These are phyloP conservation scores for Flaveria floridana DNA, from an alignment of 140 eudicot species.

Conservation along the genomic window DNA sequence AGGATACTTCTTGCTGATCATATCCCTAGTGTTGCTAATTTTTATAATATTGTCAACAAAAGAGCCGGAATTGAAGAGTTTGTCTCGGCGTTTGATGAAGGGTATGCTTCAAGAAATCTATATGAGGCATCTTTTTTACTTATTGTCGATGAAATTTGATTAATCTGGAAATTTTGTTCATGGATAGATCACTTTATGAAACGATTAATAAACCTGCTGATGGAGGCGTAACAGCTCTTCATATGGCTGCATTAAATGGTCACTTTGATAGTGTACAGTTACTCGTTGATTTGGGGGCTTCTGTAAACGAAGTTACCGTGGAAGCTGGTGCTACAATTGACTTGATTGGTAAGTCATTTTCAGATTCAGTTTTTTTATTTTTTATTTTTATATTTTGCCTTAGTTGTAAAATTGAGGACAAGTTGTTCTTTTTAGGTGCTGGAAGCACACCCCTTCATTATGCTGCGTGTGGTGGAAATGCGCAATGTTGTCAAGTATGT, in stretches of 20 bases:
- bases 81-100: conserved; percentile 49
- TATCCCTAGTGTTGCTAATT: conserved; percentile 36
- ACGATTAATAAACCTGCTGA: conserved; percentile 71
- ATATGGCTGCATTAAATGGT: conserved; percentile 97
- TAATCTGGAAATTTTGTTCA: conserved; percentile 4
- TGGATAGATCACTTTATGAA: conserved; percentile 57
- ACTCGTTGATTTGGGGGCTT: conserved; percentile 86
- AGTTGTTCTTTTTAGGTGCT: conserved; percentile 43
- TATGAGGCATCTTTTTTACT: background rate
- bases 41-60: conserved; percentile 46
- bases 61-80: conserved; percentile 47
- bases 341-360: conserved; percentile 56
- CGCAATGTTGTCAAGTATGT: conserved; percentile 65
- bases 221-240: conserved; percentile 94
- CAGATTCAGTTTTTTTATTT: background rate
- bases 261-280: conserved; percentile 69
- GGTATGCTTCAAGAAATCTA: conserved; percentile 38
- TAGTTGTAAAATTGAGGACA: background rate
- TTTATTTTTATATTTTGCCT: background rate
- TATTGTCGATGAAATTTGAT: conserved; percentile 12
- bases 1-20: conserved; percentile 42
- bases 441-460: conserved; percentile 79
- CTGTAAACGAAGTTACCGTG: conserved; percentile 60
- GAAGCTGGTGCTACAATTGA: conserved; percentile 91
- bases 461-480: conserved; percentile 76